Base-by-base conservation (phyloP, 768 basidiomycete genomes). In the Lyophyllum decastes region DNA sequence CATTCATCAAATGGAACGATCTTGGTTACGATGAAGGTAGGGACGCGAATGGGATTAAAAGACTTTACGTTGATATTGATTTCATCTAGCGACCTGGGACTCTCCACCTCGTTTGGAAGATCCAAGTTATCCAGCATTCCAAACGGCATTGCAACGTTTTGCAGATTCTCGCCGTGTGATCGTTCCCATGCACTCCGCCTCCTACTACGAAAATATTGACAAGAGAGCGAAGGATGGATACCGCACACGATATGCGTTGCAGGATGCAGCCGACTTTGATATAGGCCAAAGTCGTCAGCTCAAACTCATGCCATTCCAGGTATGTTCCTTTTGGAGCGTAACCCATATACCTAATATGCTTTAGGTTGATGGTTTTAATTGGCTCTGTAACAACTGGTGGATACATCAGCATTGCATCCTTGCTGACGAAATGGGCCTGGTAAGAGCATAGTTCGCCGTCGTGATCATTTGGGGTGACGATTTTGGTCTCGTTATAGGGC, bases 361-460 rank as follows among this genome's bases (percentile, higher is more conserved):
- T 16, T 54, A 90, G 88, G 80, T 89, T 8, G 87, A 90, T 26
- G 91, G 90, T 33, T 87, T 92, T 52, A 91, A 92, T 54, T 93
- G 90, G 92, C 77, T 94, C 46, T 87, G 83, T 62, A 84, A 88
- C 62, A 93, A 94, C 60, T 95, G 94, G 94, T 93, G 89, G 87
- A 87, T 83, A 61, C 81, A 78, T 43, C 93, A 93, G 60, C 84
- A 86, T 43, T 93, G 89, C 60, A 95, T 95, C 61, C 82, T 98
- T 21, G 96, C 97, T 2, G 97, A 99, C 68, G 97, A 98, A 72
- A 98, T 99, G 97, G 95, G 95, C 57, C 73, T 95, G 69, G 94
- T 92, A 70, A 51, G 67, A 62, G 52, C 24, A 62, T 27, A 47
- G 54, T 24, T 55, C 19, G 40, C 12, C 11, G 22, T 19, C 17